phyloP scores from a whole-genome alignment of 192 early-diverging fungal genomes.

The Dispira simplex region DNA sequence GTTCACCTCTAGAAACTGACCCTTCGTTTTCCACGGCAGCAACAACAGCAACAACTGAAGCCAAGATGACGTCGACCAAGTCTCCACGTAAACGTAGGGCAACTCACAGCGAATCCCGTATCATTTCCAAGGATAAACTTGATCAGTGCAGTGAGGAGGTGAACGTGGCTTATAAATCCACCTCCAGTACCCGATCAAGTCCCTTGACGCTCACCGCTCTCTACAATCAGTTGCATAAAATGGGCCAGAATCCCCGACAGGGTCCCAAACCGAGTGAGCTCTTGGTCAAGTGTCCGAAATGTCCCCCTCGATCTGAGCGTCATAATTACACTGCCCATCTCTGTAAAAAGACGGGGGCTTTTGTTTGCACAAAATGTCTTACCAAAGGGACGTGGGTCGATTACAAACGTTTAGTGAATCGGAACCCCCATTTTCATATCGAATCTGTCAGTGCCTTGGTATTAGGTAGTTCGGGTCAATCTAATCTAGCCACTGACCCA shows the following conservation, averaged over 20 bases:
- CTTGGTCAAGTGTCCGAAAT: constrained; percentile 28
- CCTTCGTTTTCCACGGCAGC: too few relatives aligned
- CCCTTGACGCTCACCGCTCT: not conserved
- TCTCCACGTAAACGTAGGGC: too few relatives aligned
- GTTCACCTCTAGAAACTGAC: too few relatives aligned
- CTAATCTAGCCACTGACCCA: constrained; percentile 15
- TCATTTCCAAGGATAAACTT: too few relatives aligned
- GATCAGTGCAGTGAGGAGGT: too few relatives aligned
- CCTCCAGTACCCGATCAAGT: not conserved
- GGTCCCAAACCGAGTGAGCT: constrained; percentile 29
- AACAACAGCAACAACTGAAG: too few relatives aligned
- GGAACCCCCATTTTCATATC: constrained; percentile 14
- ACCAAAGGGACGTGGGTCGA: constrained; percentile 38
- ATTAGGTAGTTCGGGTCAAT: constrained; percentile 15
- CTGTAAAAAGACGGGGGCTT: constrained; percentile 29
- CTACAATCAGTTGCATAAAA: constrained; percentile 5
- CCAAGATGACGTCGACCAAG: too few relatives aligned
- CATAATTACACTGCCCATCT: constrained; percentile 37
- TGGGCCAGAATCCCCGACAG: constrained; percentile 25
- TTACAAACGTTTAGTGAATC: constrained; percentile 28
- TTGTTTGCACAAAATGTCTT: constrained; percentile 38
- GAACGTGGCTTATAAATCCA: not conserved
- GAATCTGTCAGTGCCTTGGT: constrained; percentile 12
- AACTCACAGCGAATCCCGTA: too few relatives aligned
- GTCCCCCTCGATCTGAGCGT: constrained; percentile 29